These are phyloP conservation scores for Triglochin maritima DNA, from an alignment of 106 monocot species.

Conservation along the genomic window DNA sequence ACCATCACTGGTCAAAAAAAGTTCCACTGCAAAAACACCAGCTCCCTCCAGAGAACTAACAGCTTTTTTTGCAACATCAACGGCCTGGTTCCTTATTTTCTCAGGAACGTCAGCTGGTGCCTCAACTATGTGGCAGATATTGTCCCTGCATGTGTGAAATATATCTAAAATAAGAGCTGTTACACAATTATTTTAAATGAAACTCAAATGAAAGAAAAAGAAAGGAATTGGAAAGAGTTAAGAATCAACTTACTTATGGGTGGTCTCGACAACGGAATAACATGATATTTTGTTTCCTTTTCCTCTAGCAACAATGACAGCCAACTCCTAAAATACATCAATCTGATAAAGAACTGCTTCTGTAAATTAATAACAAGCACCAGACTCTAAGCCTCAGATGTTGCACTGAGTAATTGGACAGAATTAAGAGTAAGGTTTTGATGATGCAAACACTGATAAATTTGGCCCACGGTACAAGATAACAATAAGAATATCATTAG, in stretches of 20 bases:
- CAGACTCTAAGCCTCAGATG: too few species aligned
- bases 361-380: neutral
- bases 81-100: constrained; percentile 41
- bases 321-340: constrained; percentile 50
- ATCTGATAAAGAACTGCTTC: neutral
- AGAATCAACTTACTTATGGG: constrained; percentile 64
- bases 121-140: constrained; percentile 94
- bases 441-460: too few species aligned
- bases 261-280: constrained; percentile 90
- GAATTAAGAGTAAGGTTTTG: too few species aligned
- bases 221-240: neutral
- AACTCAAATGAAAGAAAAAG: neutral
- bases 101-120: constrained; percentile 76
- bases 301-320: constrained; percentile 90
- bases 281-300: constrained; percentile 54
- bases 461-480: too few species aligned
- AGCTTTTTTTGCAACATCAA: constrained; percentile 69
- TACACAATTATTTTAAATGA: neutral
- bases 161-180: neutral
- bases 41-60: constrained; percentile 74
- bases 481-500: too few species aligned
- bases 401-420: too few species aligned
- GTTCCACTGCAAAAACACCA: constrained; percentile 92
- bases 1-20: constrained; percentile 69
- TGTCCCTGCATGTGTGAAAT: constrained; percentile 37